Percentiles rank a stretch among this genome's conserved stretches.
These are phyloP conservation scores for Fraxinus angustifolia DNA, from an alignment of 305 asterid genomes.

Conservation along the genomic window DNA sequence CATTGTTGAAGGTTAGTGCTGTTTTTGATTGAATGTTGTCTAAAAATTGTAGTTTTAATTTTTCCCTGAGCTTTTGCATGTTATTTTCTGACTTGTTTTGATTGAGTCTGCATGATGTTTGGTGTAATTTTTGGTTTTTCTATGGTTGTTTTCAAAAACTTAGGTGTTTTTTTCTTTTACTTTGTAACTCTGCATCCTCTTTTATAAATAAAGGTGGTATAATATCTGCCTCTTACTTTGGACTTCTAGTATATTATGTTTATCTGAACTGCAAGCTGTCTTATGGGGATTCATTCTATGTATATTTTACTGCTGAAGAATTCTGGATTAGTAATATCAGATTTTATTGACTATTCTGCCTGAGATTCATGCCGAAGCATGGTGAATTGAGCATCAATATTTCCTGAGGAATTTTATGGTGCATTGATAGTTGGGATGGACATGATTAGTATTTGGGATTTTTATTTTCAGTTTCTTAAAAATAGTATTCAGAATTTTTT, in stretches of 20 bases:
- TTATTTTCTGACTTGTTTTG: conserved; percentile 3
- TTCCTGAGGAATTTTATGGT: not conserved
- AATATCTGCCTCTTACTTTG: not conserved
- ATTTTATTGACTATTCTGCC: not conserved
- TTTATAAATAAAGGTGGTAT: not conserved
- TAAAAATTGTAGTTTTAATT: not conserved
- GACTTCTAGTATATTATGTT: not conserved
- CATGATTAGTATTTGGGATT: not conserved
- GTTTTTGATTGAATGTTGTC: conserved; percentile 5
- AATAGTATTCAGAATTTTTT: not conserved
- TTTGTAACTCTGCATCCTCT: not conserved
- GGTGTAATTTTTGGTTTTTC: not conserved
- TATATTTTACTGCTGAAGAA: not conserved
- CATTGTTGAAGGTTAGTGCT: conserved; percentile 76
- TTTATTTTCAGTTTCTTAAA: not conserved
- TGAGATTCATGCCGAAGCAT: not conserved
- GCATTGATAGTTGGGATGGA: not conserved
- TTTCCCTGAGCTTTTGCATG: conserved; percentile 14
- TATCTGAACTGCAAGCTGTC: not conserved
- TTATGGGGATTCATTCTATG: not conserved
- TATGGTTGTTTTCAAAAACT: not conserved
- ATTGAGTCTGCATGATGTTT: not conserved
- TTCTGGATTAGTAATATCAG: not conserved
- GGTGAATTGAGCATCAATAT: not conserved
- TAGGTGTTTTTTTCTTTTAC: not conserved